phyloP scores from a whole-genome alignment of 2,329 filamentous ascomycete species.

The Cytospora schulzeri region DNA sequence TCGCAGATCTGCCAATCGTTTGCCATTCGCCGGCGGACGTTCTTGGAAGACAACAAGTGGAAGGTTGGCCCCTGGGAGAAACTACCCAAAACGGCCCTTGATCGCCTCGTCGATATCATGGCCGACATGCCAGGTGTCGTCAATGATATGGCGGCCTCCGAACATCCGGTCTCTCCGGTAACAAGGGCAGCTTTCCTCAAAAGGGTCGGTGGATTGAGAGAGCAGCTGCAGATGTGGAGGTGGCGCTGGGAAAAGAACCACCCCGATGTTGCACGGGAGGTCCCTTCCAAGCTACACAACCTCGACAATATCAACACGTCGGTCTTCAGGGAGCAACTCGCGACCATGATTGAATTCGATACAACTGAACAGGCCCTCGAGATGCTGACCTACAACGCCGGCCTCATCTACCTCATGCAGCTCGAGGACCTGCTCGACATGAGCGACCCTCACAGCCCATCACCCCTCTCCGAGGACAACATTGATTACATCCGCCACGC shows the following conservation, averaged over 20 bases:
- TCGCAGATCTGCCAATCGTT: constrained; percentile 32
- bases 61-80: constrained; percentile 32
- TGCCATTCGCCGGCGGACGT: constrained; percentile 31
- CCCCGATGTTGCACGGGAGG: constrained; percentile 18
- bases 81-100: constrained; percentile 29
- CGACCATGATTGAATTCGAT: constrained; percentile 23
- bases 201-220: constrained; percentile 11
- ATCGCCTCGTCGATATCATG: constrained; percentile 32
- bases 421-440: constrained; percentile 24
- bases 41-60: constrained; percentile 31
- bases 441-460: constrained; percentile 14
- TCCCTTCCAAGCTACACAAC: constrained; percentile 17
- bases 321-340: constrained; percentile 23
- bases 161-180: constrained; percentile 21
- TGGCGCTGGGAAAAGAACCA: constrained; percentile 16
- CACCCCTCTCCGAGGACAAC: constrained; percentile 5
- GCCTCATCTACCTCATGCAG: constrained; percentile 26
- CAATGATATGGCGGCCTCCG: constrained; percentile 27
- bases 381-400: constrained; percentile 28
- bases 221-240: constrained; percentile 15
- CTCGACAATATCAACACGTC: constrained; percentile 19
- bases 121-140: constrained; percentile 31
- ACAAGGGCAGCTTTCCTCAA: constrained; percentile 17
- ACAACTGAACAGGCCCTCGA: constrained; percentile 27
- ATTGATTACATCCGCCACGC: constrained; percentile 12